A percentile compares a stretch with the other conserved stretches of the same genome.
Conservation (phyloP, 1,284 basidiomycete species). For the Leccinum pallidistipes region DNA sequence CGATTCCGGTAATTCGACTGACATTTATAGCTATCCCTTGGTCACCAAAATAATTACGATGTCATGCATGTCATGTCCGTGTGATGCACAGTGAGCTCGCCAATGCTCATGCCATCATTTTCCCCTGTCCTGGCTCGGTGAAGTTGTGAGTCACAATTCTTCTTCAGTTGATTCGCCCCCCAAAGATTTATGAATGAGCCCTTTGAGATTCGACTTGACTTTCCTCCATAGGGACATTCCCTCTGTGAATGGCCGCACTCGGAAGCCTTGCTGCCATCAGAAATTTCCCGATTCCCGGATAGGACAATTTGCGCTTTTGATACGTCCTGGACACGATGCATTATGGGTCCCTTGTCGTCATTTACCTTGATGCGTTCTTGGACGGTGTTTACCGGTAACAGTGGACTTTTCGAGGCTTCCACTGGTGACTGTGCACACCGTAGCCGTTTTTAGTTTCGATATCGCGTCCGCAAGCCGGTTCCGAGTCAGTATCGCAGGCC, state of each 20-base stretch:
- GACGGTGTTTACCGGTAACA: not conserved
- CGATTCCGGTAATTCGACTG: slow-evolving; percentile 18
- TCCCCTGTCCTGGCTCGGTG: slow-evolving; percentile 1
- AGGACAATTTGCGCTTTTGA: slow-evolving; percentile 1
- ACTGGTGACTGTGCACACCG: not conserved
- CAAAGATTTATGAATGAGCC: not conserved
- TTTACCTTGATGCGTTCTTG: not conserved
- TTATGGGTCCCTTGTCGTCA: not conserved
- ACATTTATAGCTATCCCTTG: slow-evolving; percentile 15
- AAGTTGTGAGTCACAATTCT: slow-evolving; percentile 6
- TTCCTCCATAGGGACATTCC: not conserved
- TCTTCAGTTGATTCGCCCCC: slow-evolving; percentile 18
- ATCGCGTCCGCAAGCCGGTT: not conserved
- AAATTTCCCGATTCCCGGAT: slow-evolving; percentile 8
- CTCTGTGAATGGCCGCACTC: not conserved
- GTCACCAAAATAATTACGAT: slow-evolving; percentile 11
- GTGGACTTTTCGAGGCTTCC: not conserved
- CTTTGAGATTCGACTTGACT: slow-evolving; percentile 9
- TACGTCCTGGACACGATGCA: not conserved
- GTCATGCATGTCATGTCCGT: slow-evolving; percentile 29
- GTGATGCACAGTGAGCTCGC: slow-evolving; percentile 13
- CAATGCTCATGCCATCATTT: slow-evolving; percentile 8
- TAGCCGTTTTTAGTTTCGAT: not conserved
- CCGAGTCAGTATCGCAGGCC: not conserved
- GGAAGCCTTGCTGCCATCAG: not conserved